A percentile compares a stretch with the other conserved stretches of the same genome.
Conservation (phyloP, 495 filamentous ascomycete species). For the Lentithecium fluviatile region DNA sequence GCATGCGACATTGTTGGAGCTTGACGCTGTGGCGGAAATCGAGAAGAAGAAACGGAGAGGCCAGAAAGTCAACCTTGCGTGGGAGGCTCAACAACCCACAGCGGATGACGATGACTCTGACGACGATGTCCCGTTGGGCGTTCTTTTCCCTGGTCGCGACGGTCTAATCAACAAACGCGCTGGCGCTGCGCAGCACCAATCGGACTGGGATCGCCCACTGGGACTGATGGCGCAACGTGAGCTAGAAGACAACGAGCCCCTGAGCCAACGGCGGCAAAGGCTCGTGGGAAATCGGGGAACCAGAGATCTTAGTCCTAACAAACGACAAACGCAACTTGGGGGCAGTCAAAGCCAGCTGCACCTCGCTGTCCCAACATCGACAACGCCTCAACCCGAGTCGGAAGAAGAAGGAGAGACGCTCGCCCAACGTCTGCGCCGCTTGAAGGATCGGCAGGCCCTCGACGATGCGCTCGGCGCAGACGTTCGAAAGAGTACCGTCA, state of each 20-base stretch:
- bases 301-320: slow-evolving; percentile 37
- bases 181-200: slow-evolving; percentile 13
- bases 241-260: slow-evolving; percentile 86
- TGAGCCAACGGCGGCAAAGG: slow-evolving; percentile 75
- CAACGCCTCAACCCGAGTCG: slow-evolving; percentile 20
- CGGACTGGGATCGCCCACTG: slow-evolving; percentile 60
- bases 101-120: slow-evolving; percentile 52
- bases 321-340: slow-evolving; percentile 33
- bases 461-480: slow-evolving; percentile 43
- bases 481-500: slow-evolving; percentile 57
- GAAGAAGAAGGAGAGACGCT: slow-evolving; percentile 75
- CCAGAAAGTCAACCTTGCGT: slow-evolving; percentile 79
- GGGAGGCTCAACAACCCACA: slow-evolving; percentile 63
- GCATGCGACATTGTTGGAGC: slow-evolving; percentile 83
- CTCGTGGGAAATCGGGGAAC: slow-evolving; percentile 55
- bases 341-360: slow-evolving; percentile 17
- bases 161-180: slow-evolving; percentile 48
- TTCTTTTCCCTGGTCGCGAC: slow-evolving; percentile 68
- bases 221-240: slow-evolving; percentile 83
- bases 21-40: slow-evolving; percentile 87
- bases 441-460: slow-evolving; percentile 56
- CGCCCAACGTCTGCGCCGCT: slow-evolving; percentile 67
- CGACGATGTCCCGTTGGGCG: slow-evolving; percentile 76
- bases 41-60: slow-evolving; percentile 71
- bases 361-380: slow-evolving; percentile 18